A percentile compares a stretch with the other conserved stretches of the same genome.
Evolutionary conservation across 768 basidiomycete species (phyloP).

Genomic region (Lentinula aciculospora): DNA sequence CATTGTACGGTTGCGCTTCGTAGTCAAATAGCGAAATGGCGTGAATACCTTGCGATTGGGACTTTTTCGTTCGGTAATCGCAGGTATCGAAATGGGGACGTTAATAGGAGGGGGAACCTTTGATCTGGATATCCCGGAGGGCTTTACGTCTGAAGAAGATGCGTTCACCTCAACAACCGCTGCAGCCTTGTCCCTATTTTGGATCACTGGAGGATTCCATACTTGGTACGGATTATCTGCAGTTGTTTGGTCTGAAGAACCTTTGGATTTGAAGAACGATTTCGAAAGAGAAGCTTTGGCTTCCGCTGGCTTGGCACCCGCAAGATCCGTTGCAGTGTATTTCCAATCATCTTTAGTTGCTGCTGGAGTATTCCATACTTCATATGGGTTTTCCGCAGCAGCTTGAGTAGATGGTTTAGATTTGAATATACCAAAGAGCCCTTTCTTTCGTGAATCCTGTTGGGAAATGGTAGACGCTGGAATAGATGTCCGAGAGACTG

Average conservation of each 20-base stretch:
- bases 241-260: neutral
- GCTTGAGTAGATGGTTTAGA: conserved; percentile 12
- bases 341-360: neutral
- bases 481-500: conserved; percentile 31
- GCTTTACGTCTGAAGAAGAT: neutral
- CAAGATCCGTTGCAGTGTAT: neutral
- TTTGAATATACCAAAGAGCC: conserved; percentile 31
- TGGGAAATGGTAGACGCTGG: conserved; percentile 32
- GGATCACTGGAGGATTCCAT: neutral
- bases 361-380: neutral
- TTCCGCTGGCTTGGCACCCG: neutral
- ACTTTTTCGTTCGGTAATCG: conserved; percentile 30
- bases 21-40: conserved; percentile 56
- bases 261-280: conserved; percentile 21
- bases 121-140: conserved; percentile 1
- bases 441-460: conserved; percentile 28
- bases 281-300: neutral
- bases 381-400: neutral
- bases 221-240: neutral
- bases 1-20: conserved; percentile 58
- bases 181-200: neutral
- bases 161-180: neutral
- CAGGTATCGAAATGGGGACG: conserved; percentile 23
- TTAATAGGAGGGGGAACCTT: conserved; percentile 16
- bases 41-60: conserved; percentile 45